Evolutionary conservation across 176 grass and related monocot genomes (phyloP).

Genomic region (Themeda triandra): DNA sequence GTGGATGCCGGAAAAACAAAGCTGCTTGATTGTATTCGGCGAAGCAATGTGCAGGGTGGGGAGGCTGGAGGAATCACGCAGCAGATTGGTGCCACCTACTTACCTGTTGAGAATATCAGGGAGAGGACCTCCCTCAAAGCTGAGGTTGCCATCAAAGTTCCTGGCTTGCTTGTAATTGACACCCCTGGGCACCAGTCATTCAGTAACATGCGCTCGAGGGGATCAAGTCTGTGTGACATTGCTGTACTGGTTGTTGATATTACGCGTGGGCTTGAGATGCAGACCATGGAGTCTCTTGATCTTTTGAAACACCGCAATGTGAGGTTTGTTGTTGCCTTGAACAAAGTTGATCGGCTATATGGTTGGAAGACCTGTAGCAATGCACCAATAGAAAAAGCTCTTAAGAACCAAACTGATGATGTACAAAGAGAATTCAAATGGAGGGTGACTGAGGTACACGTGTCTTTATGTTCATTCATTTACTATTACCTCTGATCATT

Average conservation of each 20-base stretch:
- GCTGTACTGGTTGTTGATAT: conserved; percentile 71
- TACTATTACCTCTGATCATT: background rate
- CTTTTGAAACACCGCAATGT: conserved; percentile 46
- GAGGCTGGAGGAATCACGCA: conserved; percentile 74
- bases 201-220: conserved; percentile 63
- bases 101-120: conserved; percentile 67
- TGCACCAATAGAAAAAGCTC: conserved; percentile 49
- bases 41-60: conserved; percentile 36
- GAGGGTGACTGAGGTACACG: conserved; percentile 59
- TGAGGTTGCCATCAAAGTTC: conserved; percentile 52
- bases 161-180: conserved; percentile 72
- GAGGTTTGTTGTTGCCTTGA: conserved; percentile 67
- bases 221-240: conserved; percentile 63
- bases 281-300: conserved; percentile 62
- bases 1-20: conserved; percentile 74
- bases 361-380: conserved; percentile 56
- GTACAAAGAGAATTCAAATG: conserved; percentile 55
- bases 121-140: conserved; percentile 48
- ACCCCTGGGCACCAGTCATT: conserved; percentile 73
- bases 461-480: background rate
- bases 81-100: conserved; percentile 73
- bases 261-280: conserved; percentile 58
- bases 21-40: conserved; percentile 53
- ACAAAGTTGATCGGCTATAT: conserved; percentile 74
- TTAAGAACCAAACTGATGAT: conserved; percentile 32